Evolutionary conservation across 768 basidiomycete species (phyloP).

Genomic region (Naganishia onofrii): DNA sequence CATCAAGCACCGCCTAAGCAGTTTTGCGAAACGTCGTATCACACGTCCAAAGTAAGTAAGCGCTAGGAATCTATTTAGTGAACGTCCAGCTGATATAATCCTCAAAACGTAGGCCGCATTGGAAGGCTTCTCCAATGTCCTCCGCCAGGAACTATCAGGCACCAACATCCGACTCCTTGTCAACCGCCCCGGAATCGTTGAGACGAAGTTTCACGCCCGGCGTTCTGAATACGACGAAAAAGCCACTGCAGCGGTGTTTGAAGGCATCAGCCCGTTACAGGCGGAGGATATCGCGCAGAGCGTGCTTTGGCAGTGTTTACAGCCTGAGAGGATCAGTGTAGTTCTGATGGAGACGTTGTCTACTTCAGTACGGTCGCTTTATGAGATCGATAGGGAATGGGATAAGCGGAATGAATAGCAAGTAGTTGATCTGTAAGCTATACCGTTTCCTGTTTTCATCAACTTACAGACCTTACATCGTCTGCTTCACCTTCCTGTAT

Average conservation of each 20-base stretch:
- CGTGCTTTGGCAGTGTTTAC: constrained; percentile 27
- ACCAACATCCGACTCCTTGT: constrained; percentile 29
- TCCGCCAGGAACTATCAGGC: constrained; percentile 20
- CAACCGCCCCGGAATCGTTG: constrained; percentile 25
- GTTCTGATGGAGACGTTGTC: constrained; percentile 27
- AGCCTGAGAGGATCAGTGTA: constrained; percentile 27
- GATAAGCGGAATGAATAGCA: not conserved
- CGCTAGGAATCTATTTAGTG: not conserved
- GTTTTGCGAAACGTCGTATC: not conserved
- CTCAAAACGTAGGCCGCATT: not conserved
- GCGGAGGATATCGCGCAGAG: constrained; percentile 28
- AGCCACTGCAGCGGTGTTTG: constrained; percentile 17
- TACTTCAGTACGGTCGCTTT: constrained; percentile 23
- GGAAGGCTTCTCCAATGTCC: constrained; percentile 13
- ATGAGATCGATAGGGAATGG: constrained; percentile 13
- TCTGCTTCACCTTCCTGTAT: too few relatives aligned
- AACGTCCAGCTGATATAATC: not conserved
- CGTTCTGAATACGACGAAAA: constrained; percentile 22
- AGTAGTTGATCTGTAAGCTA: not conserved
- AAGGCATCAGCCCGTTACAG: not conserved
- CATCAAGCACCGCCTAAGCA: not conserved
- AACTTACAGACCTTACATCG: too few relatives aligned
- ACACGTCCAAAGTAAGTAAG: not conserved
- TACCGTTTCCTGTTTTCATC: not conserved
- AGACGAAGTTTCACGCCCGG: constrained; percentile 24